Evolutionary conservation across 805 yeast genomes (phyloP).

Genomic region (Cyberlindnera saturnus): DNA sequence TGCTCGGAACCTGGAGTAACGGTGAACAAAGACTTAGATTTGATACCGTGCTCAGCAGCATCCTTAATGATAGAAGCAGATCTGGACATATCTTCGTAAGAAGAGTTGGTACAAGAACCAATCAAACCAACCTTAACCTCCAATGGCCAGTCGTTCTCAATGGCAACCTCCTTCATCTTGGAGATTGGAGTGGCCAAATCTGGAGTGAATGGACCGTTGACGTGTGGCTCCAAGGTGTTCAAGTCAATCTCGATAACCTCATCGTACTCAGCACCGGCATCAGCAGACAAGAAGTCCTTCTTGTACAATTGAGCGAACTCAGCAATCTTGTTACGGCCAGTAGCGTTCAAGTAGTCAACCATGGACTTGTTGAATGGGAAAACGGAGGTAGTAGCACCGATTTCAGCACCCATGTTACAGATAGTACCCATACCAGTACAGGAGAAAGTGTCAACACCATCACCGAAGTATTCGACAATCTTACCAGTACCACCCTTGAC

Average conservation of each 20-base stretch:
- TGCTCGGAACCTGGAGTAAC: conserved; percentile 99
- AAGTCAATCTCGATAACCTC: conserved; percentile 88
- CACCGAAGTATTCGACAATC: conserved; percentile 94
- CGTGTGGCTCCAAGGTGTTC: conserved; percentile 86
- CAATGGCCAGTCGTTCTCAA: conserved; percentile 85
- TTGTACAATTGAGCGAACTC: conserved; percentile 67
- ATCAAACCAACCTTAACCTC: conserved; percentile 91
- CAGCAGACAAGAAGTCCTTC: conserved; percentile 72
- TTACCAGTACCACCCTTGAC: conserved; percentile 98
- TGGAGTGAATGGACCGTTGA: conserved; percentile 98
- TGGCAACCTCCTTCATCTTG: conserved; percentile 76
- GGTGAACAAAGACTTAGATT: conserved; percentile 85
- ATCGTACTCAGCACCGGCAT: conserved; percentile 90
- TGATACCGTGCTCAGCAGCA: conserved; percentile 86
- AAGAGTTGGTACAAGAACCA: conserved; percentile 98
- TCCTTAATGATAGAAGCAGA: conserved; percentile 89
- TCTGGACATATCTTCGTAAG: conserved; percentile 97
- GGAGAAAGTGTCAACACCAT: conserved; percentile 85
- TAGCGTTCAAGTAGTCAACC: conserved; percentile 80
- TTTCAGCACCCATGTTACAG: conserved; percentile 99
- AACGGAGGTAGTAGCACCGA: conserved; percentile 96
- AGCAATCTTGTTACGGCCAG: conserved; percentile 80
- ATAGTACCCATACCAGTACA: conserved; percentile 99
- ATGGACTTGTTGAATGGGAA: conserved; percentile 94
- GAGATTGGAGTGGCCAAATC: conserved; percentile 96